Evolutionary conservation across 768 basidiomycete genomes (phyloP), one percentile per base, ranked within the genome.

Genomic region (Xerocomellus amylosporus): DNA sequence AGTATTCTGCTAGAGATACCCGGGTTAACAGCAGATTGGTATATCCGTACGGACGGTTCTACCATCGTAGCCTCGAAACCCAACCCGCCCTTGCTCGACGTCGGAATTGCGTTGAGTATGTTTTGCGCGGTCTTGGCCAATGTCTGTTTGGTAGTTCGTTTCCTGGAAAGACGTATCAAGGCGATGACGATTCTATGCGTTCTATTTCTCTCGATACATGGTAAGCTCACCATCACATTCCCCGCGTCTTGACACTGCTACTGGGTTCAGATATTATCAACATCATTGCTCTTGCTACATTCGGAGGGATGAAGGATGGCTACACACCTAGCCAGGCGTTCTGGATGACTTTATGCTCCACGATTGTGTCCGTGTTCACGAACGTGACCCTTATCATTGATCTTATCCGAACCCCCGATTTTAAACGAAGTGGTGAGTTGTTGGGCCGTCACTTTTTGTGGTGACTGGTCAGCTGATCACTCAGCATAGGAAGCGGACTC

Each of bases 1-100:
- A 81, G 86, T 17, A 87, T 92, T 46, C 76, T 93, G n/a, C 75
- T 93, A 30, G 87, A 88, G 61, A 88, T 93, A 28, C 91, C 91
- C 1, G 86, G 87, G 15, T 70, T 92, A 12, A 92, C 88, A 1
- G 85, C 84, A 54, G 77, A 79, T 49, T 89, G 88, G 89, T 89
- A 85, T 58, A 78, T 87, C 53, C 78, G 77, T 7, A 88, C 82
- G 0, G 71, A 75, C 30, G 55, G 52, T 14, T 20, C 40, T 28
- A 65, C 73, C 19, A 68, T 73, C 5, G 70, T 85, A 1, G 79
- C 86, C 34, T 74, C 67, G 6, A 75, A 71, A 46, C 65, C 67
- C 13, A 91, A 91, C 51, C 75, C 89, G 0, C 49, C 68, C 2
- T 71, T 89, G 4, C 74, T 94, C 2, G 75, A 84, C 40, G 64